Evolutionary conservation across 1,284 basidiomycete genomes (phyloP).

Genomic region (Fomitiporia mediterranea): DNA sequence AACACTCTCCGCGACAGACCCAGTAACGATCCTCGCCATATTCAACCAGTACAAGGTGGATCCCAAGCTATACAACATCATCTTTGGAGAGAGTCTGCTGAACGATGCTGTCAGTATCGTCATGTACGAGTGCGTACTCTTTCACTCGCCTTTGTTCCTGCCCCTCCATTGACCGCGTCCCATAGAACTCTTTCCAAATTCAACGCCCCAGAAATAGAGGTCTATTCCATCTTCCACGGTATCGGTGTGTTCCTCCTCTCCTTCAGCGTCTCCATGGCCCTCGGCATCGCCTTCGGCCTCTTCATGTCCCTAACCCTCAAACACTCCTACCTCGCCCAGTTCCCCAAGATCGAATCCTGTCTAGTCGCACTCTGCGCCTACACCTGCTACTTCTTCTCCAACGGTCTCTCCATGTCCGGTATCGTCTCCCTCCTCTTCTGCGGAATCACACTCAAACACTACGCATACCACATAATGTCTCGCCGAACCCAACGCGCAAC

Average conservation of each 20-base stretch:
- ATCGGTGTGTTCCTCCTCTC: slow-evolving; percentile 95
- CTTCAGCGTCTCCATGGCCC: slow-evolving; percentile 90
- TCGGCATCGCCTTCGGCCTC: slow-evolving; percentile 90
- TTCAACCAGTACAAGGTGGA: slow-evolving; percentile 99
- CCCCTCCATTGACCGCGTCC: neutral
- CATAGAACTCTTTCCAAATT: slow-evolving; percentile 86
- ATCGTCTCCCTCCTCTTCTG: slow-evolving; percentile 98
- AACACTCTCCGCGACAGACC: slow-evolving; percentile 95
- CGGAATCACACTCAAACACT: slow-evolving; percentile 98
- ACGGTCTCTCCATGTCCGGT: slow-evolving; percentile 90
- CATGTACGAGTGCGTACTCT: slow-evolving; percentile 93
- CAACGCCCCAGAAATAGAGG: slow-evolving; percentile 83
- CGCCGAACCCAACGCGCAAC: slow-evolving; percentile 89
- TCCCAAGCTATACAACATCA: slow-evolving; percentile 95
- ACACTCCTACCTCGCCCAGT: slow-evolving; percentile 85
- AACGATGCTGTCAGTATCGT: slow-evolving; percentile 99
- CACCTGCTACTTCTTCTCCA: slow-evolving; percentile 98
- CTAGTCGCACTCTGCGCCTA: slow-evolving; percentile 93
- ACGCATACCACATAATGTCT: slow-evolving; percentile 99
- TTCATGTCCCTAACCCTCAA: slow-evolving; percentile 91
- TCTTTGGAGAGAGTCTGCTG: slow-evolving; percentile 95
- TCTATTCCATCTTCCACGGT: slow-evolving; percentile 91
- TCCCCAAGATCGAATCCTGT: slow-evolving; percentile 92
- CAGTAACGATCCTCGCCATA: slow-evolving; percentile 96
- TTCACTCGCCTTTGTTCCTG: slow-evolving; percentile 4